A percentile compares a stretch with the other conserved stretches of the same genome.
Conservation (phyloP, 176 grass and related monocot genomes). For the Ensete ventricosum region DNA sequence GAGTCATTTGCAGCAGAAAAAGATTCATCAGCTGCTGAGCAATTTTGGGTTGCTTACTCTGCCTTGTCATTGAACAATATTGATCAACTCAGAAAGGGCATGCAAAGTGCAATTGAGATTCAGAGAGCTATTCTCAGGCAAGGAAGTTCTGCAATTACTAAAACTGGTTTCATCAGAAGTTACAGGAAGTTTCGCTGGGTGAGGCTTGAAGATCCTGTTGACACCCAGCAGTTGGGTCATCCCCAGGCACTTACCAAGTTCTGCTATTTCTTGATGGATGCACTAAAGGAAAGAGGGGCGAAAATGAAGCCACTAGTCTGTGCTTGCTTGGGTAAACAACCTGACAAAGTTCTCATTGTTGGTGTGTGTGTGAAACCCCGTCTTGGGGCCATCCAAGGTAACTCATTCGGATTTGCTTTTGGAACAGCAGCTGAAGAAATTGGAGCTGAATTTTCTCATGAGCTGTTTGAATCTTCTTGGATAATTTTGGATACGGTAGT, state of each 20-base stretch:
- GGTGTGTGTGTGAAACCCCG: constrained; percentile 66
- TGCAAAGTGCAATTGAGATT: constrained; percentile 70
- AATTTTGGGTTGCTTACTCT: constrained; percentile 81
- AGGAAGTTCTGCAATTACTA: constrained; percentile 78
- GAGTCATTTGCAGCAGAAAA: constrained; percentile 30
- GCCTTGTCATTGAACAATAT: constrained; percentile 61
- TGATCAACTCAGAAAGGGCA: constrained; percentile 63
- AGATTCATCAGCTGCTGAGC: constrained; percentile 38
- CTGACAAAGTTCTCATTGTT: constrained; percentile 57
- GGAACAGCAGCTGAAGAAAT: constrained; percentile 54
- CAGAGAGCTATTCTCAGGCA: constrained; percentile 76
- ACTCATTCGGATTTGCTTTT: constrained; percentile 68
- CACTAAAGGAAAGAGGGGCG: constrained; percentile 69
- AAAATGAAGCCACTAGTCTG: constrained; percentile 76
- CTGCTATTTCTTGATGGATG: constrained; percentile 78
- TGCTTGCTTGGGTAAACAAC: constrained; percentile 51
- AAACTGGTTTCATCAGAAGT: constrained; percentile 70
- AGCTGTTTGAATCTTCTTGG: constrained; percentile 90
- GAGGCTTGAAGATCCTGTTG: constrained; percentile 75
- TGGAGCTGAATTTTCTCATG: constrained; percentile 56
- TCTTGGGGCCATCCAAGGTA: constrained; percentile 72
- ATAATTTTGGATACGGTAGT: constrained; percentile 57
- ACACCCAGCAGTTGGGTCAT: constrained; percentile 46
- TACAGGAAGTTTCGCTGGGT: constrained; percentile 78
- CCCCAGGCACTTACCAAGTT: constrained; percentile 85